phyloP scores from a whole-genome alignment of 192 early-diverging fungal species.

The Funneliformis mosseae region DNA sequence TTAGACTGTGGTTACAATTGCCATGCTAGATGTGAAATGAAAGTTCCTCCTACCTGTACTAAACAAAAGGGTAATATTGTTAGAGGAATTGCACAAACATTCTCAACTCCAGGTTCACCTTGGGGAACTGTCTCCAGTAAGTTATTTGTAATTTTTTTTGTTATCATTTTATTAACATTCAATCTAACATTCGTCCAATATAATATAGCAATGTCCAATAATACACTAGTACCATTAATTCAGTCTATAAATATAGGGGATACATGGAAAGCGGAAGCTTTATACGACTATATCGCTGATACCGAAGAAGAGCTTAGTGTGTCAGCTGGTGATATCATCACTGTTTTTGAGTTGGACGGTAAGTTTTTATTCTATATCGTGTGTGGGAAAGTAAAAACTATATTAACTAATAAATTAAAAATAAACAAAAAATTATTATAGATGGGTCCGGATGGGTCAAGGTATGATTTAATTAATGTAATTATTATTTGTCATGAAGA shows the following conservation, averaged over 20 bases:
- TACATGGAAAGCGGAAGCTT: constrained; percentile 42
- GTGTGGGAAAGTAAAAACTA: not conserved
- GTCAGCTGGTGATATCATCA: constrained; percentile 55
- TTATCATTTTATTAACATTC: constrained; percentile 15
- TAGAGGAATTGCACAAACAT: constrained; percentile 36
- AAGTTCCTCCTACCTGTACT: constrained; percentile 68
- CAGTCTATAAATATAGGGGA: constrained; percentile 11
- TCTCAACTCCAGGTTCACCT: constrained; percentile 35
- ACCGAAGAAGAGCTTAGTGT: constrained; percentile 59
- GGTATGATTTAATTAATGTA: constrained; percentile 34
- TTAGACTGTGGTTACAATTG: constrained; percentile 69
- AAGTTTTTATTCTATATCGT: constrained; percentile 28
- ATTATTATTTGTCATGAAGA: not conserved
- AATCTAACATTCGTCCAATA: not conserved
- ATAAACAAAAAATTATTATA: constrained; percentile 25
- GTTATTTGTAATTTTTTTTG: constrained; percentile 7
- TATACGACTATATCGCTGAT: constrained; percentile 65
- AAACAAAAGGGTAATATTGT: constrained; percentile 56
- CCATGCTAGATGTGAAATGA: constrained; percentile 81
- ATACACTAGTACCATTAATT: constrained; percentile 19
- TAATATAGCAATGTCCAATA: not conserved
- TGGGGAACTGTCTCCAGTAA: constrained; percentile 38
- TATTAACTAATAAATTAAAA: not conserved
- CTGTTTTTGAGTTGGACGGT: constrained; percentile 59
- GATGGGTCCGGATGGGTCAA: constrained; percentile 65